A percentile compares a stretch with the other conserved stretches of the same genome.
Conservation (phyloP, 495 filamentous ascomycete species). For the Penicillium egyptiacum region DNA sequence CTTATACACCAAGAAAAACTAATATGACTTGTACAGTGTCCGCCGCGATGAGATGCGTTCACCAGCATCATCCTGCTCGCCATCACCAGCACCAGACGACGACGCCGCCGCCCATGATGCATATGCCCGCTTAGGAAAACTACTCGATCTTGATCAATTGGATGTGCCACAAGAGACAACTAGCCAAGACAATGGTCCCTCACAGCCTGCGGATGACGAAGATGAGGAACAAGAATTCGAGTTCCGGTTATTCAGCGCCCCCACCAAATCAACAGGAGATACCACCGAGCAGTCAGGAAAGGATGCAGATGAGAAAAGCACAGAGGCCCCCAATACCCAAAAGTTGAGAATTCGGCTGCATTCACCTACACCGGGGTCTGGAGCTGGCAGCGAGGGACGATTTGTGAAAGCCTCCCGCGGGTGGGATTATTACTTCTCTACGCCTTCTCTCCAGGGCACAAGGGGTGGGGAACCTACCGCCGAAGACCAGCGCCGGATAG, state of each 20-base stretch:
- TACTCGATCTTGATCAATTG: conserved; percentile 41
- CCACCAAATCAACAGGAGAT: conserved; percentile 19
- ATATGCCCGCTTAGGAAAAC: conserved; percentile 38
- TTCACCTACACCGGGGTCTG: conserved; percentile 39
- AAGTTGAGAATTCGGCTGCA: conserved; percentile 45
- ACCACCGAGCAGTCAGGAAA: background rate
- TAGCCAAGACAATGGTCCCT: conserved; percentile 5
- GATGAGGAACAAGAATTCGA: conserved; percentile 51
- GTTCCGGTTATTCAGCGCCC: conserved; percentile 47
- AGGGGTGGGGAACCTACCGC: conserved; percentile 2
- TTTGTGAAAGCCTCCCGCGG: conserved; percentile 47
- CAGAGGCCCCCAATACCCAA: conserved; percentile 22
- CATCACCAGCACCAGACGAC: conserved; percentile 36
- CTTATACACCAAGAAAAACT: conserved; percentile 1
- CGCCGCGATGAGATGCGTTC: conserved; percentile 46
- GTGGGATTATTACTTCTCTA: conserved; percentile 48
- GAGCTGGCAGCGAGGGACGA: conserved; percentile 31
- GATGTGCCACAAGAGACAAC: conserved; percentile 9
- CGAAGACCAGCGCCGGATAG: conserved; percentile 13
- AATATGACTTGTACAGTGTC: conserved; percentile 30
- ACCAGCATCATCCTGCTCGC: conserved; percentile 32
- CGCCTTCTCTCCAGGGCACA: conserved; percentile 30
- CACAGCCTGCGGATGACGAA: conserved; percentile 19
- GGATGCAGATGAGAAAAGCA: conserved; percentile 2
- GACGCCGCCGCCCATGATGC: conserved; percentile 37